Evolutionary conservation across 2,329 filamentous ascomycete species (phyloP).

Genomic region (Podosphaera aphanis): DNA sequence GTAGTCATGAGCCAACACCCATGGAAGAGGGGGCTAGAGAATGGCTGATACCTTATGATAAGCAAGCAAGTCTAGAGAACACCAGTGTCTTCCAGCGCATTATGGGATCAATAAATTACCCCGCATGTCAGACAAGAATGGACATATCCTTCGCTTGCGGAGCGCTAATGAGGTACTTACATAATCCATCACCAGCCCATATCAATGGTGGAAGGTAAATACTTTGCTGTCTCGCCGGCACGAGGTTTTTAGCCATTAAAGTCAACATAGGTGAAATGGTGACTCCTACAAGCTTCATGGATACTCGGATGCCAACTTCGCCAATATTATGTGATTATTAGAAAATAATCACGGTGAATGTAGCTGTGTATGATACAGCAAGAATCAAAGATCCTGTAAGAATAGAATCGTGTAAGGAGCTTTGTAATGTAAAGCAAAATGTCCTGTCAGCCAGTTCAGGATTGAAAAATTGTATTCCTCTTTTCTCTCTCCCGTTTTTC

Average conservation of each 20-base stretch:
- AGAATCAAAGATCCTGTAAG: no score
- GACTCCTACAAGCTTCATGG: not conserved
- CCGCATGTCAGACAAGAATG: not conserved
- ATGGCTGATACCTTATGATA: no score
- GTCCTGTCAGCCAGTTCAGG: no score
- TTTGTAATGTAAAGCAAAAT: no score
- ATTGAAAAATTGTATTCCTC: no score
- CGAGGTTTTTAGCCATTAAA: not conserved
- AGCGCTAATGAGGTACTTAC: not conserved
- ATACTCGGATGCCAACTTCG: not conserved
- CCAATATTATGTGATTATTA: not conserved
- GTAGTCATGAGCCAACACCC: no score
- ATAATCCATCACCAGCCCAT: not conserved
- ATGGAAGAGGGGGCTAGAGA: no score
- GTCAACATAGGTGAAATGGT: not conserved
- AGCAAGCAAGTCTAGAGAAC: not conserved
- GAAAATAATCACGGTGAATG: no score
- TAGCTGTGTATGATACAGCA: no score
- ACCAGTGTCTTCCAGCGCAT: not conserved
- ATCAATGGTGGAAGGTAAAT: not conserved
- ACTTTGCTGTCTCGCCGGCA: not conserved
- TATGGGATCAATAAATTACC: conserved; percentile 1
- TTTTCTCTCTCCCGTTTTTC: no score
- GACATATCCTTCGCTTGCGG: not conserved
- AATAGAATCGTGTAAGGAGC: no score